Base-by-base conservation (phyloP, 306 rosid species). In the Mimosa bimucronata region DNA sequence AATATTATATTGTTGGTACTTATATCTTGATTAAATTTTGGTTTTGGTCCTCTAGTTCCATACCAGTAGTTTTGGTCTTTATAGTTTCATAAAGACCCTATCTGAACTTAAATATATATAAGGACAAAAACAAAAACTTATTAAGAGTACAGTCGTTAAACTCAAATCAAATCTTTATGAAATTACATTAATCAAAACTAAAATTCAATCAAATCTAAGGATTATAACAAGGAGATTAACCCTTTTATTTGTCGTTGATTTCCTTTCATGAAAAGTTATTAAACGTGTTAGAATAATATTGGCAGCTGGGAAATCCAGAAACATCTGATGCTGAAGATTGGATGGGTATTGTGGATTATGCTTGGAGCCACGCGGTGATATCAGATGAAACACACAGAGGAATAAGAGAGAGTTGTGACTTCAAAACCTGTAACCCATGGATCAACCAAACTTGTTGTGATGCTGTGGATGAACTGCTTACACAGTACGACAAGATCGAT, bases 361-460 rank as follows among this genome's bases (percentile, higher is more conserved):
- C 98, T 28, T 94, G 98, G 98, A 94, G 98, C 81, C 98, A 94
- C 74, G 97, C 98, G 8, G 92, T 93, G 82, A 71, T 91, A 72
- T 91, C 98, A 38, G 98, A 93, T 77, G 98, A 93, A 83, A 92
- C 97, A 14, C 87, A 94, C 83, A 87, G 86, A 78, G 74, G 73
- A 28, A 88, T 94, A 3, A 79, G 46, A 53, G 79, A 77, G 77
- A 94, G 79, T 50, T 94, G 98, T 79, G 90, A 92, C 66, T 94
- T 94, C 60, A 79, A 88, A n/a, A 89, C 90, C 78, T 85, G 78
- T 77, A 81, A 88, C 42, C 85, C 97, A 25, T 90, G 97, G 97
- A 88, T 83, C 11, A 92, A 92, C 50, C 15, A 83, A 3, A 50
- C 71, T 29, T 94, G 98, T 42, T 55, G 29, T 48, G 28, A 82